Evolutionary conservation across 1,284 basidiomycete genomes (phyloP), one percentile per base, ranked within the genome.

Genomic region (Paramarasmius palmivorus): DNA sequence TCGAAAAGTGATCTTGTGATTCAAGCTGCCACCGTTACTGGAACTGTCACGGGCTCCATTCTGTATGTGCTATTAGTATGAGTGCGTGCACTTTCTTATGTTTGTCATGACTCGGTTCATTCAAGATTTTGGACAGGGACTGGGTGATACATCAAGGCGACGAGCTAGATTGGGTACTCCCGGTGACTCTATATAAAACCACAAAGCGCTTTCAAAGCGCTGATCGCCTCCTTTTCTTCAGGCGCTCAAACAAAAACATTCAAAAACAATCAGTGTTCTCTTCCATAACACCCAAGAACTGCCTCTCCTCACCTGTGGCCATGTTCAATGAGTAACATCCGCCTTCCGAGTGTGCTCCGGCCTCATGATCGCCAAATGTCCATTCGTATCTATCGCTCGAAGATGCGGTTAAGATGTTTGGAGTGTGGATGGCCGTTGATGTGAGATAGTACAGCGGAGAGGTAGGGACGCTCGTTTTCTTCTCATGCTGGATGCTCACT

Each of bases 201-300:
- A n/a, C 34, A 19, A 6, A 37, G 0, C 7, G 15, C 40, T 14
- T 20, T 25, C 10, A 12, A 5, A 12, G 22, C 38, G 4, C 22
- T 29, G 23, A 14, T 15, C 36, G 19, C 23, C 23, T 29, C 9
- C 23, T 23, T 15, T n/a, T 1, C 22, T 1, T 14, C 37, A 50
- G 49, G 22, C 17, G 35, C 71, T 7, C 71, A 76, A 53, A 61
- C 67, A 2, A 39, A 41, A 2, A 67, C 71, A 57, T 80, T 73
- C 72, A 75, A 79, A 61, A 73, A 75, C 39, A 80, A 79, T 58
- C n/a, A n/a, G 61, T 78, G 32, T 79, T 73, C 58, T 71, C 70
- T 1, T 67, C 71, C n/a, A n/a, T n/a, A 1, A 65, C 63, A n/a
- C 63, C 67, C 0, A 54, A 55, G 7, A 70, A 73, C 56, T 55